These are phyloP conservation scores for Ophiobolus disseminans DNA, from an alignment of 2,329 filamentous ascomycete species.

Conservation along the genomic window DNA sequence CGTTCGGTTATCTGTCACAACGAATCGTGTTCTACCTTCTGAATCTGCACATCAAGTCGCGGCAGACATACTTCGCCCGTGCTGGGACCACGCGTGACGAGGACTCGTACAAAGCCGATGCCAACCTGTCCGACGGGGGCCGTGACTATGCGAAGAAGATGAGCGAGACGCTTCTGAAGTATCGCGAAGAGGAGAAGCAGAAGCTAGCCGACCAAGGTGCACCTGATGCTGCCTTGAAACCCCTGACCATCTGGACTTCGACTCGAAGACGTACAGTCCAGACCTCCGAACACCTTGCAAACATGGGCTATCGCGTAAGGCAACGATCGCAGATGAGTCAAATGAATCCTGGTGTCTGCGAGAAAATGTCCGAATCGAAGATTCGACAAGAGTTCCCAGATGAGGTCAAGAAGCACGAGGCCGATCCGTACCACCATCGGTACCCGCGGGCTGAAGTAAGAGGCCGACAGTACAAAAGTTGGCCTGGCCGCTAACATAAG, in stretches of 20 bases:
- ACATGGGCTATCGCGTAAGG: conserved; percentile 81
- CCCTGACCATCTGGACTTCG: conserved; percentile 92
- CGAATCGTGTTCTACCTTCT: conserved; percentile 98
- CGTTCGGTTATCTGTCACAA: conserved; percentile 94
- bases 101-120: conserved; percentile 91
- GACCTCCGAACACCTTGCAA: conserved; percentile 81
- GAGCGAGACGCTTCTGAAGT: conserved; percentile 80
- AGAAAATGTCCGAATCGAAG: conserved; percentile 84
- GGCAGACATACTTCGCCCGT: conserved; percentile 90
- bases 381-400: conserved; percentile 86
- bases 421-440: conserved; percentile 95
- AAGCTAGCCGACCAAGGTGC: conserved; percentile 73
- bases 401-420: conserved; percentile 89
- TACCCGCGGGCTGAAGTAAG: conserved; percentile 90
- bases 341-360: conserved; percentile 94
- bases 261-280: conserved; percentile 89
- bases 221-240: conserved; percentile 72
- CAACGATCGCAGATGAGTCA: conserved; percentile 97
- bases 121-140: conserved; percentile 80
- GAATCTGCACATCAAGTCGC: conserved; percentile 94
- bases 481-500: conserved; percentile 22
- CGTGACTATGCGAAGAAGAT: conserved; percentile 71
- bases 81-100: conserved; percentile 86
- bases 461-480: too few species aligned
- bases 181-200: conserved; percentile 81